Evolutionary conservation across 116 monocot species (phyloP), one percentile per base, ranked within the genome.

Genomic region (Posidonia oceanica): DNA sequence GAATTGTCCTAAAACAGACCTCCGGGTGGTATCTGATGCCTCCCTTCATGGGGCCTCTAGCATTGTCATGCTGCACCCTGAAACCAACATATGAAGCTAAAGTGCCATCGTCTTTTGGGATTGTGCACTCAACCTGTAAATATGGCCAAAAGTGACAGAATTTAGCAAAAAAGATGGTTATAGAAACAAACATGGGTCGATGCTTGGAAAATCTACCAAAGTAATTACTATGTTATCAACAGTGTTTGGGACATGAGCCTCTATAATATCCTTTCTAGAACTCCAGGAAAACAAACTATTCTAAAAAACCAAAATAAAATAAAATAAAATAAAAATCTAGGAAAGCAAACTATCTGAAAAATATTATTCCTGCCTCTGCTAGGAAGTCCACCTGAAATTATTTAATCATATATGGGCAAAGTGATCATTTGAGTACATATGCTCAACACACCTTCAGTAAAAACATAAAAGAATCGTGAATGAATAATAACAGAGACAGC

Each of bases 11-110:
- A 63, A 37, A 63, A 52, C 51, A 13, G 14, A 91, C 91, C 88
- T 87, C 91, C 55, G 77, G 91, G 63, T 91, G 91, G 74, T 91
- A 91, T 80, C 91, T 85, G 70, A 91, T 91, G 51, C 91, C 87
- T 55, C 91, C 91, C 78, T 91, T 91, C 91, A 91, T 88, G 36
- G 87, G 91, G 11, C 91, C 91, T 74, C 91, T 80, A 36, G 91
- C 87, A 79, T 91, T 91, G 51, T 91, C 91, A 74, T 91, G 91
- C 58, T 91, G 91, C 58, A 91, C 85, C 68, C 91, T 74, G 77
- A 91, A 91, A 44, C 91, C 91, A 3, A 91, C 91, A 77, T 75
- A 91, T 14, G 91, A 85, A 73, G 85, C 85, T 57, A 91, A 63
- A 44, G 83, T 91, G 17, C 91, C 91, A 72, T 91, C 91, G 79